A percentile compares a stretch with the other conserved stretches of the same genome.
These are phyloP conservation scores for Cocos nucifera DNA, from an alignment of 176 grass and related monocot genomes.

Conservation along the genomic window DNA sequence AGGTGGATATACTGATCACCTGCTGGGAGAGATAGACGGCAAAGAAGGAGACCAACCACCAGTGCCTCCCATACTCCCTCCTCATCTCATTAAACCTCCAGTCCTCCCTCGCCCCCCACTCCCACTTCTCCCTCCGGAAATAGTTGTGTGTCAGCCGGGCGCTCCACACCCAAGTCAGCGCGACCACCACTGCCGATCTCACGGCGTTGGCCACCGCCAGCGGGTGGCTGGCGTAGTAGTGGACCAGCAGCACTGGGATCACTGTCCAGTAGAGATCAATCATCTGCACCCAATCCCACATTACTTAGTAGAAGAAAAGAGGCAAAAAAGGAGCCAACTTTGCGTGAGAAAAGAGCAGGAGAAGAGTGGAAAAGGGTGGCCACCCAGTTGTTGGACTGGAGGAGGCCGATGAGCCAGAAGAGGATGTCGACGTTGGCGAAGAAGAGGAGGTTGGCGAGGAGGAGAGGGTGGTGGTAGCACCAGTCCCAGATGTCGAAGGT, in stretches of 20 bases:
- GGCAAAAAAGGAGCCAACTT: background rate
- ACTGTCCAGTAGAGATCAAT: slow-evolving; percentile 98
- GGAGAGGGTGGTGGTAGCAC: slow-evolving; percentile 62
- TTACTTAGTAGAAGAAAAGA: background rate
- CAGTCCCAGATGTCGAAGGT: slow-evolving; percentile 30
- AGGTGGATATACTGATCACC: slow-evolving; percentile 14
- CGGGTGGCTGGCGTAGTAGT: slow-evolving; percentile 70
- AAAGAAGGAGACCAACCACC: slow-evolving; percentile 98
- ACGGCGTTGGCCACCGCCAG: slow-evolving; percentile 18
- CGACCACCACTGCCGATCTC: slow-evolving; percentile 39
- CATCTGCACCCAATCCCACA: slow-evolving; percentile 33
- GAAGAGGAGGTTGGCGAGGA: slow-evolving; percentile 82
- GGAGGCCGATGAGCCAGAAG: slow-evolving; percentile 83
- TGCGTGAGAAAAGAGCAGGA: background rate
- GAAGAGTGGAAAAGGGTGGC: background rate
- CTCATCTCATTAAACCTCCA: slow-evolving; percentile 89
- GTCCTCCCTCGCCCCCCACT: slow-evolving; percentile 65
- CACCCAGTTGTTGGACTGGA: slow-evolving; percentile 79
- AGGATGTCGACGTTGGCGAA: slow-evolving; percentile 84
- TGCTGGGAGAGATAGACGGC: slow-evolving; percentile 85
- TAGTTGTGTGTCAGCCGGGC: slow-evolving; percentile 84
- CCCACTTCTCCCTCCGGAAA: slow-evolving; percentile 75
- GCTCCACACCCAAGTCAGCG: slow-evolving; percentile 77
- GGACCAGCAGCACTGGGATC: slow-evolving; percentile 77
- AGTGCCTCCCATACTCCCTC: slow-evolving; percentile 49